phyloP scores from a whole-genome alignment of 495 filamentous ascomycete genomes.

The Aspergillus homomorphus region DNA sequence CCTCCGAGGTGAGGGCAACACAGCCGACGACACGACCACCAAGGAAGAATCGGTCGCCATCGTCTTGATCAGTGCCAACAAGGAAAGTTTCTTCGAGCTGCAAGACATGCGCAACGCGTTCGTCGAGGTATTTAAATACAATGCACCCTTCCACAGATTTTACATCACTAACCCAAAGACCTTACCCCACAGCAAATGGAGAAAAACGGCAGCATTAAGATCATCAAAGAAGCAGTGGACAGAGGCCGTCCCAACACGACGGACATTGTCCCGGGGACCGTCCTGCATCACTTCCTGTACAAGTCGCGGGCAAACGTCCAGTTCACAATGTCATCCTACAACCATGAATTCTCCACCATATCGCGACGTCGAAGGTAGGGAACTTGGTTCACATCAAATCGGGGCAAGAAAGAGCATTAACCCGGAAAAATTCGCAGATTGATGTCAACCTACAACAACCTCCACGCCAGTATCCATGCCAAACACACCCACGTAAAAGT shows the following conservation, averaged over 20 bases:
- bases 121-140: conserved; percentile 51
- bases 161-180: conserved; percentile 1
- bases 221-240: conserved; percentile 69
- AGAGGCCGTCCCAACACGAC: conserved; percentile 65
- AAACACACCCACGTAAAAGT: conserved; percentile 83
- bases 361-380: conserved; percentile 62
- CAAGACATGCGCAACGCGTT: conserved; percentile 79
- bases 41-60: conserved; percentile 80
- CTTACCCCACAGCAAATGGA: conserved; percentile 53
- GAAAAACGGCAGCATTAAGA: conserved; percentile 68
- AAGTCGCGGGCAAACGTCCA: conserved; percentile 92
- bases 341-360: conserved; percentile 63
- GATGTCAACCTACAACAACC: conserved; percentile 76
- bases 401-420: no score
- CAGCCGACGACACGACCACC: conserved; percentile 34
- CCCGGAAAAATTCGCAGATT: conserved; percentile 44
- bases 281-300: conserved; percentile 87
- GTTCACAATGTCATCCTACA: conserved; percentile 83
- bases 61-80: conserved; percentile 86
- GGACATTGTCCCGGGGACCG: conserved; percentile 75
- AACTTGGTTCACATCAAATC: neutral
- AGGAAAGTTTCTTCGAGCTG: conserved; percentile 89
- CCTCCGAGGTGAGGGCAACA: conserved; percentile 32
- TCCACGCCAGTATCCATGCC: conserved; percentile 80
- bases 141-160: neutral